Conservation (phyloP, 2,329 filamentous ascomycete species). For the Colletotrichum echinochloae region DNA sequence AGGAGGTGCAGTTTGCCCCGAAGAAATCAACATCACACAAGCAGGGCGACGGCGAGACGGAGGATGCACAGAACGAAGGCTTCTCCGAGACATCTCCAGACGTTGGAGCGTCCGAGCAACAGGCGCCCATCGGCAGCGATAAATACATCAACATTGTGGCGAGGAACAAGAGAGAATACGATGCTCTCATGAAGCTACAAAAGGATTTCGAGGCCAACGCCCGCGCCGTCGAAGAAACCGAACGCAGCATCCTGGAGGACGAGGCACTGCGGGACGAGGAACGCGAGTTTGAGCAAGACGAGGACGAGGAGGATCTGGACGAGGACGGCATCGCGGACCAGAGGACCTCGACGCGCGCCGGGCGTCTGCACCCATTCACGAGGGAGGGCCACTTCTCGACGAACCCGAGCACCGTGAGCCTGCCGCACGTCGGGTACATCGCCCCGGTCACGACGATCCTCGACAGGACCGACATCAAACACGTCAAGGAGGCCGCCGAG, state of each 20-base stretch:
- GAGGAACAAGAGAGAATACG: conserved; percentile 67
- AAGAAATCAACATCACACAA: neutral
- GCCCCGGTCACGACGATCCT: conserved; percentile 78
- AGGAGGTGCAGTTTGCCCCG: conserved; percentile 68
- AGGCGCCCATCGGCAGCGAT: conserved; percentile 52
- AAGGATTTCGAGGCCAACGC: conserved; percentile 65
- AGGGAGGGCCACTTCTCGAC: conserved; percentile 79
- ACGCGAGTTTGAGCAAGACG: conserved; percentile 44
- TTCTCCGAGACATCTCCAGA: conserved; percentile 42
- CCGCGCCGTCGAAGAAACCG: conserved; percentile 49
- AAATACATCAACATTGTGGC: conserved; percentile 62
- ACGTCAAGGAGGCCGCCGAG: conserved; percentile 79
- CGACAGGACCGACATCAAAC: conserved; percentile 75
- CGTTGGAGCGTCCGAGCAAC: conserved; percentile 53
- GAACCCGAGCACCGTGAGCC: conserved; percentile 77
- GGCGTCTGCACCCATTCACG: conserved; percentile 80
- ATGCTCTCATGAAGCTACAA: conserved; percentile 65
- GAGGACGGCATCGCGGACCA: conserved; percentile 37
- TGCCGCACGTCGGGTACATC: conserved; percentile 78
- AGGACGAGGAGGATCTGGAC: conserved; percentile 52
- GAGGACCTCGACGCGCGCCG: conserved; percentile 46
- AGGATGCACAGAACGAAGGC: neutral
- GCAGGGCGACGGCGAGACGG: neutral
- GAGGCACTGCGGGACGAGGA: conserved; percentile 55
- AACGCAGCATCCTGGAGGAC: conserved; percentile 50